Base-by-base conservation (phyloP, 2,329 filamentous ascomycete species). In the Trichoderma oligosporum region DNA sequence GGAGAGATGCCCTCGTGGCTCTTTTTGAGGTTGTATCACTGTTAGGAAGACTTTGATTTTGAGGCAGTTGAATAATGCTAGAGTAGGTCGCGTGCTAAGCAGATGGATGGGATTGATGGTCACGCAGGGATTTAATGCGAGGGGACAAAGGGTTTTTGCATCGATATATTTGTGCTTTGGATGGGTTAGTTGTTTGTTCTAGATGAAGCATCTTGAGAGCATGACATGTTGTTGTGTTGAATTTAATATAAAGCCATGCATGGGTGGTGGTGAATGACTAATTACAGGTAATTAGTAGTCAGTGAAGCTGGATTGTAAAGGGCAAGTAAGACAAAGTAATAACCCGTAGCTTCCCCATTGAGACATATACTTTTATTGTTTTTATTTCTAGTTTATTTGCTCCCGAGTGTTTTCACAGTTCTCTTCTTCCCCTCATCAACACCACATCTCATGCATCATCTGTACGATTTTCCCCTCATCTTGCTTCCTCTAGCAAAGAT, bases 31-130 rank as follows among this genome's bases (percentile, higher is more conserved):
- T 46, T 46, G 51, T 38, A 46, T 46, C 41, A 29, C 51, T 29
- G 31, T 41, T 22, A 29, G n/a, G 16, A 27, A 25, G 39, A 53
- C 33, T 18, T 36, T 44, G 39, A 35, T 44, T 18, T 39, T 39
- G 38, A 29, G 18, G 18, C 20, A 27, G 29, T 35, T 29, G 18
- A n/a, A 35, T 36, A 29, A 54, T 38, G 41, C 18, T 16, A 31
- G 12, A 27, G 41, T 31, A 55, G 51, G 51, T 45, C 51, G 51
- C 31, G 51, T 38, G 51, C 20, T 44, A 39, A 20, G 12, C 36
- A 4, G n/a, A 14, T 14, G 24, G 14, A 9, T 7, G 24, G n/a
- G n/a, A 24, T 31, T 55, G 25, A 38, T 22, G 31, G 51, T 46
- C 41, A 55, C 51, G 51, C 51, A 44, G 29, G 14, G 8, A 38